phyloP scores from a whole-genome alignment of 306 rosid genomes.

The Psophocarpus tetragonolobus region DNA sequence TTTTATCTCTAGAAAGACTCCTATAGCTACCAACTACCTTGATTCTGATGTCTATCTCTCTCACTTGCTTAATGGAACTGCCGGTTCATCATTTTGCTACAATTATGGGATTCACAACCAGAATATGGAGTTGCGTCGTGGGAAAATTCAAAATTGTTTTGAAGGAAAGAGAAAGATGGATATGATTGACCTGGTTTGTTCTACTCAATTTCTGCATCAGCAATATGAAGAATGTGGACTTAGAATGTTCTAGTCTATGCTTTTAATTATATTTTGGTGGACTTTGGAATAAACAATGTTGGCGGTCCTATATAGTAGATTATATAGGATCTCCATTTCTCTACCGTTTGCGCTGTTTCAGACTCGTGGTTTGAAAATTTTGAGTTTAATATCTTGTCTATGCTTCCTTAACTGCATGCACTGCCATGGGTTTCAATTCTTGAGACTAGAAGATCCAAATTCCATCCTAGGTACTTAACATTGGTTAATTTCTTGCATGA shows the following conservation, averaged over 20 bases:
- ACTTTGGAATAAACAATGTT: neutral
- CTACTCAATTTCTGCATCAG: neutral
- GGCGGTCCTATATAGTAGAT: neutral
- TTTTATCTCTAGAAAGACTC: neutral
- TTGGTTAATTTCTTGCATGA: no score
- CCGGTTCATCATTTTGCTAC: conserved; percentile 28
- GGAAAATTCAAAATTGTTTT: conserved; percentile 13
- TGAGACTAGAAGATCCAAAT: no score
- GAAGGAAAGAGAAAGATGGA: conserved; percentile 58
- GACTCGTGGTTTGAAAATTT: neutral
- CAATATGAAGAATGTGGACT: neutral
- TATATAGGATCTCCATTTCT: neutral
- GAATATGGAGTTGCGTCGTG: conserved; percentile 32
- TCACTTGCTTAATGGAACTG: conserved; percentile 54
- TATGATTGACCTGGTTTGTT: conserved; percentile 59
- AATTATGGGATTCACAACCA: conserved; percentile 31
- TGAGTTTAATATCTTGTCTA: neutral
- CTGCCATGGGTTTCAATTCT: no score
- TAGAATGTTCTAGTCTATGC: neutral
- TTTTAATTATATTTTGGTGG: neutral
- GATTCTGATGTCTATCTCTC: conserved; percentile 58
- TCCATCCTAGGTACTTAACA: no score
- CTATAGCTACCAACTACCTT: neutral
- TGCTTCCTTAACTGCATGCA: neutral
- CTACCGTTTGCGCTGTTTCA: neutral